Base-by-base conservation (phyloP, 345 rosid species). In the Salix viminalis region DNA sequence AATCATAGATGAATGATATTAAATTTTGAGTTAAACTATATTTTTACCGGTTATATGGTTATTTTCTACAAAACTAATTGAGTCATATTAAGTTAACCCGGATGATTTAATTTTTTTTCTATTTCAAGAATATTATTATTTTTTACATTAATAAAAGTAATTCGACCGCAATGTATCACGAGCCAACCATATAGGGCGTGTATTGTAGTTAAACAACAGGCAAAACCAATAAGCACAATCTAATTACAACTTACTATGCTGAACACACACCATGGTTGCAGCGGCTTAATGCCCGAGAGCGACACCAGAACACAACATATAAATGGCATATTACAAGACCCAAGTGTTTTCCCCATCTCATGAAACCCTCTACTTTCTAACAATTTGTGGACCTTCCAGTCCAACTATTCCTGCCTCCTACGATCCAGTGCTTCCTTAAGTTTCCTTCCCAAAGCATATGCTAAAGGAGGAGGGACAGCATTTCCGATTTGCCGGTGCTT, bases 391-490 rank as follows among this genome's bases (percentile, higher is more conserved):
- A 48, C 52, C 52, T 4, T 34, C 36, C 36, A 34, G 36, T 8
- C 24, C 78, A 23, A 21, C 74, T 80, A 58, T 41, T n/a, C 68
- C 39, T 80, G 26, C 52, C 58, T 83, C 76, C n/a, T 56, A 2
- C 72, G 67, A 34, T 71, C 84, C 2, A 92, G 6, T 6, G 94
- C 98, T 84, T 94, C 92, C 86, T 89, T 92, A 50, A 94, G 92
- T 79, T 91, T 92, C 64, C 82, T 85, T n/a, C 97, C 98, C 23
- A 94, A 77, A 3, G 94, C 97, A 87, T 70, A 90, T 2, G 97
- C 97, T 84, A 94, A 80, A 4, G 93, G 89, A 36, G 98, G 97
- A 54, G 98, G 97, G 3, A 94, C 97, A 1, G 98, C 98, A 82
- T 94, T 94, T 52, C 98, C 98, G 18, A 92, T 90, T 83, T 94